phyloP scores from a whole-genome alignment of 73 alveolate species.

The Effrenium voratum region DNA sequence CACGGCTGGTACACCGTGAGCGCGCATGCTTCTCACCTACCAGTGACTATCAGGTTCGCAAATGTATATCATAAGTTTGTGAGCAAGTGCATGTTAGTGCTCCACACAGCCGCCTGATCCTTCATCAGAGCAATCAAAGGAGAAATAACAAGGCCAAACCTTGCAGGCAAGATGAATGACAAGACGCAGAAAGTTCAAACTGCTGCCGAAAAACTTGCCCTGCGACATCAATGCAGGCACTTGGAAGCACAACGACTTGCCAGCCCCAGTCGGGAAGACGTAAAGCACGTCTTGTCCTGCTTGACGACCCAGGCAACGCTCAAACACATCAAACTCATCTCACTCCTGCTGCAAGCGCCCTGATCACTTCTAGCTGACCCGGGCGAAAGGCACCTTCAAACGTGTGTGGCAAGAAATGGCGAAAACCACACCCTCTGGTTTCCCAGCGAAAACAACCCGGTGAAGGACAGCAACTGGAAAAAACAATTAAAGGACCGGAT shows the following conservation, averaged over 20 bases:
- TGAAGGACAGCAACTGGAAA: too few relatives aligned
- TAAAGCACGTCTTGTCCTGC: constrained; percentile 97
- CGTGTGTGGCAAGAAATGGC: too few relatives aligned
- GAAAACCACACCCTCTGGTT: too few relatives aligned
- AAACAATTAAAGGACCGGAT: too few relatives aligned
- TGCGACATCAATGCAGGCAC: constrained; percentile 96
- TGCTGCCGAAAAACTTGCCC: constrained; percentile 49
- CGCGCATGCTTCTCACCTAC: constrained; percentile 42
- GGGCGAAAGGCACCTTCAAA: constrained; percentile 61
- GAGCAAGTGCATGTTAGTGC: not conserved
- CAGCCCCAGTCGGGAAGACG: constrained; percentile 99
- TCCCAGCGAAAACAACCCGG: too few relatives aligned
- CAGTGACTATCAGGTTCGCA: not conserved
- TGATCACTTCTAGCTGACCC: constrained; percentile 85
- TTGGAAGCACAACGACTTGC: constrained; percentile 97
- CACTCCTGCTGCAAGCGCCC: constrained; percentile 40
- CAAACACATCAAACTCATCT: not conserved
- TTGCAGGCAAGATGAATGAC: constrained; percentile 15
- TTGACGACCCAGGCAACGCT: not conserved
- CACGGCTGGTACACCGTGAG: constrained; percentile 45
- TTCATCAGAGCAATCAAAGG: constrained; percentile 98
- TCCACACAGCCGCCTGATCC: constrained; percentile 95
- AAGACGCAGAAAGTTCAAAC: not conserved
- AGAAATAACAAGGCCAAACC: constrained; percentile 97
- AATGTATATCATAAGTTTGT: not conserved